Base-by-base conservation (phyloP, 1,284 basidiomycete genomes). In the Ganoderma leucocontextum region DNA sequence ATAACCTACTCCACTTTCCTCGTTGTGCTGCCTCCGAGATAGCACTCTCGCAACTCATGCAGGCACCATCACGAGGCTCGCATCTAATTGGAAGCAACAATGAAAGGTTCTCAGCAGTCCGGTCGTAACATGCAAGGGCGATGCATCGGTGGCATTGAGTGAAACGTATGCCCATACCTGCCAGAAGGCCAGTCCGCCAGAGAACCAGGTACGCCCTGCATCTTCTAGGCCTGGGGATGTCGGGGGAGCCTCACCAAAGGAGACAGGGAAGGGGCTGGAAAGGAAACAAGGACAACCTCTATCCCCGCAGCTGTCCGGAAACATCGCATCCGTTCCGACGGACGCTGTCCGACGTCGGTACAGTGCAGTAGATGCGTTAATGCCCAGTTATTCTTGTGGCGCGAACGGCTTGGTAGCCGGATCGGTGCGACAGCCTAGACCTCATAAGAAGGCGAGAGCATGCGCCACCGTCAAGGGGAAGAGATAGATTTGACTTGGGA, bases 401-500 rank as follows among this genome's bases (percentile, higher is more conserved):
- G 12, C 19, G 49, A 47, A 55, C 44, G 36, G 60, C 33, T 61
- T 61, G 38, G 52, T 63, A 58, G 64, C 63, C 63, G 58, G 58
- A 39, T 39, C 22, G 38, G 22, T 38, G 58, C 22, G 38, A 38
- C 35, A 38, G 55, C 19, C 55, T 58, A 38, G 55, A 35, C 35
- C 12, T 36, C 55, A 58, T 36, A 57, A 64, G 67, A 52, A 29
- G 42, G 59, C 41, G 44, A 41, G 29, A 49, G 29, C 35, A 41
- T 38, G n/a, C 36, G 55, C 19, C 35, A 52, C 52, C 29, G 58
- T 22, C 36, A 38, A 60, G 58, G 38, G 52, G 62, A 71, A 66
- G 41, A 64, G 70, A 71, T 66, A 66, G 70, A 71, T 71, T 71
- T 63, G 38, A 29, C 62, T 62, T 61, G 60, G 49, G 65, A 66